A percentile compares a stretch with the other conserved stretches of the same genome.
Conservation (phyloP, 2,329 filamentous ascomycete genomes). For the Ascocoryne sarcoides region DNA sequence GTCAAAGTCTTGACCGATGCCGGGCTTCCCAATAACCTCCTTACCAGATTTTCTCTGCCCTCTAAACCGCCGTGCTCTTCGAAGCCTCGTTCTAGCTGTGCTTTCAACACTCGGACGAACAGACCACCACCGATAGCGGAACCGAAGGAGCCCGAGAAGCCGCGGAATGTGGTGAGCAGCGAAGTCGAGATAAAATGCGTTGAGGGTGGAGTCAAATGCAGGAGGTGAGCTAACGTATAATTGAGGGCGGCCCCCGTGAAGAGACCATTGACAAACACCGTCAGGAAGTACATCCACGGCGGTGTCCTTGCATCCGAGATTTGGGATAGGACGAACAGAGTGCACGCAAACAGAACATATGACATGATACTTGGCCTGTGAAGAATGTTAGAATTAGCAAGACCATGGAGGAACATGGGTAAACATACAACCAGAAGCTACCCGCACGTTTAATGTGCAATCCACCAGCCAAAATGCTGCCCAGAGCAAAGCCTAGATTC, state of each 20-base stretch:
- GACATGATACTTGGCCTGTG: conserved; percentile 46
- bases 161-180: conserved; percentile 69
- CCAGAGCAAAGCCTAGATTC: conserved; percentile 68
- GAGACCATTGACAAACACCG: conserved; percentile 63
- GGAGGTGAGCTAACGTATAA: conserved; percentile 73
- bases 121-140: conserved; percentile 67
- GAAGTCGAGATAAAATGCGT: conserved; percentile 70
- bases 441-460: conserved; percentile 66
- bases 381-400: conserved; percentile 6
- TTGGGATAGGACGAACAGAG: conserved; percentile 47
- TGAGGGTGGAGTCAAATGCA: conserved; percentile 59
- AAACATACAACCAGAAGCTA: conserved; percentile 55
- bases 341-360: conserved; percentile 52
- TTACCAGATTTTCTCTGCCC: conserved; percentile 36
- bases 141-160: conserved; percentile 74
- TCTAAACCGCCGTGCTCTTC: conserved; percentile 23
- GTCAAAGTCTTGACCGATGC: conserved; percentile 41
- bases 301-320: conserved; percentile 45
- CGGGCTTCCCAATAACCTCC: conserved; percentile 49
- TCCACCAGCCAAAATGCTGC: conserved; percentile 64
- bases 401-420: neutral
- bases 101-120: conserved; percentile 23
- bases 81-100: conserved; percentile 29
- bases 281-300: conserved; percentile 44
- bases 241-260: conserved; percentile 66